Conservation (phyloP, 257 asterid genomes). For the Paraleonurus japonicus region DNA sequence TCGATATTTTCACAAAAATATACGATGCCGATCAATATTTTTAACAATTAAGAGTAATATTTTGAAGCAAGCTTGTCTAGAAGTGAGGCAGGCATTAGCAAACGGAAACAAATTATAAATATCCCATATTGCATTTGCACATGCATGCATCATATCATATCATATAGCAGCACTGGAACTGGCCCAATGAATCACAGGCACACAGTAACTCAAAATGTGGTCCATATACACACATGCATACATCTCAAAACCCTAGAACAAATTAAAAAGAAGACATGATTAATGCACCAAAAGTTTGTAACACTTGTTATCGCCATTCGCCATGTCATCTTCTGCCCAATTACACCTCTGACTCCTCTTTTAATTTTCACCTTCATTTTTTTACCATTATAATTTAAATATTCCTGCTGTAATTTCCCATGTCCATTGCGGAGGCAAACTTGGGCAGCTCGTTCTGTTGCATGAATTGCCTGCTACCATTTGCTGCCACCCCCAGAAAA, state of each 20-base stretch:
- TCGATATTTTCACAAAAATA: no score
- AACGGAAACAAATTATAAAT: background rate
- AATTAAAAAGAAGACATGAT: background rate
- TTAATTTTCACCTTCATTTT: background rate
- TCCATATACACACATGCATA: slow-evolving; percentile 14
- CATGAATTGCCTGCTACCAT: slow-evolving; percentile 39
- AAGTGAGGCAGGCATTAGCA: background rate
- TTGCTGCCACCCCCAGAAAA: slow-evolving; percentile 73
- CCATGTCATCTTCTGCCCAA: slow-evolving; percentile 44
- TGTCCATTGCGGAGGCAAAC: slow-evolving; percentile 49
- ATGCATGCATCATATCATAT: slow-evolving; percentile 23
- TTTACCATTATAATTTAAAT: background rate
- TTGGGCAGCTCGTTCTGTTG: slow-evolving; percentile 52
- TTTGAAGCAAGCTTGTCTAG: no score
- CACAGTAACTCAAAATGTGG: slow-evolving; percentile 34
- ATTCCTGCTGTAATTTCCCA: slow-evolving; percentile 43
- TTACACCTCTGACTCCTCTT: slow-evolving; percentile 46
- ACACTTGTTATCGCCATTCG: slow-evolving; percentile 52
- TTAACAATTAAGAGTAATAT: no score
- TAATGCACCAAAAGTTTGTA: slow-evolving; percentile 26
- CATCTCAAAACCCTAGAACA: slow-evolving; percentile 22
- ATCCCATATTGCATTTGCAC: background rate
- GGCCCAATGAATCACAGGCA: slow-evolving; percentile 39
- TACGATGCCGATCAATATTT: no score
- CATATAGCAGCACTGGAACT: background rate